Evolutionary conservation across 1,284 basidiomycete species (phyloP).

Genomic region (Erythrobasidium hasegawianum): DNA sequence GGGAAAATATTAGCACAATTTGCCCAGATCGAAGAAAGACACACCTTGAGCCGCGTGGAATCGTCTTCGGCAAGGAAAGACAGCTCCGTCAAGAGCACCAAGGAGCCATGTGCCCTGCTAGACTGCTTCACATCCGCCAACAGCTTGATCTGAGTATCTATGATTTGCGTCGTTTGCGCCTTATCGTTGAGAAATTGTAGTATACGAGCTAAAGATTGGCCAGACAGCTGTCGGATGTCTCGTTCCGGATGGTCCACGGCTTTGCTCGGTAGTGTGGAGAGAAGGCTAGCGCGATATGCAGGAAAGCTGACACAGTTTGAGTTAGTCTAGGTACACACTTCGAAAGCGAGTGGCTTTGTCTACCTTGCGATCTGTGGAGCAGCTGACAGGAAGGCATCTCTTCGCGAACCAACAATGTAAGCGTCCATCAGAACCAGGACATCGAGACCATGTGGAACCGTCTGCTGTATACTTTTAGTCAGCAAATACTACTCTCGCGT

Average conservation of each 20-base stretch:
- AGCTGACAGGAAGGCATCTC: conserved; percentile 76
- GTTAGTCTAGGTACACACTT: no score
- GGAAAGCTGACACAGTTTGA: conserved; percentile 22
- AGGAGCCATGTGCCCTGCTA: conserved; percentile 9
- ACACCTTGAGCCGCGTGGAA: background rate
- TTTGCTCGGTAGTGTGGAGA: background rate
- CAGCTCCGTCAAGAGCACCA: conserved; percentile 4
- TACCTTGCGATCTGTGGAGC: conserved; percentile 83
- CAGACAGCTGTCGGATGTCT: background rate
- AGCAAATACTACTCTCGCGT: conserved; percentile 46
- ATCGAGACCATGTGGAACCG: conserved; percentile 91
- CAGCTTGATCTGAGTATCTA: background rate
- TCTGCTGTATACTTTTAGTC: conserved; percentile 57
- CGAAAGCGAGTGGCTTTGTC: no score
- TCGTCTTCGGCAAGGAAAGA: background rate
- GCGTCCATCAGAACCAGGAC: conserved; percentile 89
- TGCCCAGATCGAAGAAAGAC: no score
- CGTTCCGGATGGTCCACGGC: background rate
- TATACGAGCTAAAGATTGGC: background rate
- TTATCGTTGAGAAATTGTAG: background rate
- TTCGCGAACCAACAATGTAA: conserved; percentile 80
- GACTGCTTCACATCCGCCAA: conserved; percentile 1
- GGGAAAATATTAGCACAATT: no score
- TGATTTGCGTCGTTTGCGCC: background rate
- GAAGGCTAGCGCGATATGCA: conserved; percentile 1